Percentiles rank a stretch among this genome's conserved stretches.
phyloP scores from a whole-genome alignment of 1,284 basidiomycete species.

The Coriolopsis trogii region DNA sequence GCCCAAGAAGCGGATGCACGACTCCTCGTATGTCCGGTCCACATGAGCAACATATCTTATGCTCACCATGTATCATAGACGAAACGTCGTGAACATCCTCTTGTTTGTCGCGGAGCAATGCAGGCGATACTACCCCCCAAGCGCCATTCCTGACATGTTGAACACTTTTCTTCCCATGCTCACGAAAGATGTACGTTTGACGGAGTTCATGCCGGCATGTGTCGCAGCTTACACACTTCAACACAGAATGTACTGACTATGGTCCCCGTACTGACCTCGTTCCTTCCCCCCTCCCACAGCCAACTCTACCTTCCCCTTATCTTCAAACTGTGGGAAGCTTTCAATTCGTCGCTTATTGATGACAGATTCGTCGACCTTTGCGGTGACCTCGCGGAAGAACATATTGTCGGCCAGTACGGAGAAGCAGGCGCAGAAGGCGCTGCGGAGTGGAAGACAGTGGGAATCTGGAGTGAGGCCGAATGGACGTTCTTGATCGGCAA shows the following conservation, averaged over 20 bases:
- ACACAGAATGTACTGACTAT: constrained; percentile 64
- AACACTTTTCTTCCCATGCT: constrained; percentile 69
- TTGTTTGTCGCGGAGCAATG: constrained; percentile 74
- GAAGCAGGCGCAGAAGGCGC: constrained; percentile 55
- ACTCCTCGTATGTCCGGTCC: constrained; percentile 43
- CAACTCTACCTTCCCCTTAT: constrained; percentile 73
- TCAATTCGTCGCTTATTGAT: constrained; percentile 81
- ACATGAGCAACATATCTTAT: neutral
- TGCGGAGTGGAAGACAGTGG: constrained; percentile 75
- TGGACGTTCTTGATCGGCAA: constrained; percentile 89
- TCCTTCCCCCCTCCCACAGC: constrained; percentile 71
- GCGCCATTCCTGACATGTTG: constrained; percentile 75
- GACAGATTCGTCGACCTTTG: constrained; percentile 86
- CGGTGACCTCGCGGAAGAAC: constrained; percentile 77
- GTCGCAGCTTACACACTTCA: constrained; percentile 8
- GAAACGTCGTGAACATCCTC: constrained; percentile 69
- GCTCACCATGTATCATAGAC: constrained; percentile 39
- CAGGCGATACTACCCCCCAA: constrained; percentile 69
- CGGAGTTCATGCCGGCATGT: neutral
- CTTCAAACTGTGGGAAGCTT: constrained; percentile 86
- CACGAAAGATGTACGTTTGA: constrained; percentile 57
- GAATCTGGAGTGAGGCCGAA: constrained; percentile 87
- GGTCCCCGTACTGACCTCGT: constrained; percentile 74
- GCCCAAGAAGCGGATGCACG: constrained; percentile 64
- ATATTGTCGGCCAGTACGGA: constrained; percentile 64